Evolutionary conservation across 1,139 yeast genomes (phyloP), one percentile per base, ranked within the genome.

Genomic region (Groenewaldozyma auringiensis): DNA sequence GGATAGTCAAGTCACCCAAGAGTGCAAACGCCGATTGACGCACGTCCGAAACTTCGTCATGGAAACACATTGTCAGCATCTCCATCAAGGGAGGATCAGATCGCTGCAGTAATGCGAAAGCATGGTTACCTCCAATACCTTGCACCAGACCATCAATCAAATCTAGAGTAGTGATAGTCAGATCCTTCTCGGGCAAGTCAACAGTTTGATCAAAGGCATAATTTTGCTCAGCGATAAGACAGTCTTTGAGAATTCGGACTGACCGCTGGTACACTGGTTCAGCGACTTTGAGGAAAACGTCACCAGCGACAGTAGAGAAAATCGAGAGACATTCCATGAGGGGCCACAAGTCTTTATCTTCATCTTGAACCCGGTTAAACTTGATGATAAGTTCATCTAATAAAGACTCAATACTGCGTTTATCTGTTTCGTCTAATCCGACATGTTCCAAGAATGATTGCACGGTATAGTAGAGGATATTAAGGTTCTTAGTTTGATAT

Each of bases 21-120:
- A 92, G 68, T 0, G 97, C 97, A 67, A 82, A 88, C 1, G 94
- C 86, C 47, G 89, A 81, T 66, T 92, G 98, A 54, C 97, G 77
- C 21, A 92, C 96, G 61, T 92, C 97, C 53, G 79, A 81, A 31
- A 74, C 75, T 20, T 78, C 76, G 61, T 88, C 96, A 52, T 81
- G 83, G 53, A 88, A 73, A 61, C 95, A 84, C 43, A 78, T 73
- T 40, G 83, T 60, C 48, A 92, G 60, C 50, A 89, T 67, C 39
- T 77, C 81, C 70, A 84, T 72, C 49, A 89, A 62, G 21, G 83
- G 73, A 4, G 67, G 62, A 27, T 55, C 53, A 32, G 53, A 41
- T 38, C 50, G 53, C 16, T 45, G 33, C 43, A 86, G 71, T 48
- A 89, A 70, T 42, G 76, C 80, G 3, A 74, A 76, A 21, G 82